These are phyloP conservation scores for Paspalum notatum DNA, from an alignment of 176 grass and related monocot species.

Conservation along the genomic window DNA sequence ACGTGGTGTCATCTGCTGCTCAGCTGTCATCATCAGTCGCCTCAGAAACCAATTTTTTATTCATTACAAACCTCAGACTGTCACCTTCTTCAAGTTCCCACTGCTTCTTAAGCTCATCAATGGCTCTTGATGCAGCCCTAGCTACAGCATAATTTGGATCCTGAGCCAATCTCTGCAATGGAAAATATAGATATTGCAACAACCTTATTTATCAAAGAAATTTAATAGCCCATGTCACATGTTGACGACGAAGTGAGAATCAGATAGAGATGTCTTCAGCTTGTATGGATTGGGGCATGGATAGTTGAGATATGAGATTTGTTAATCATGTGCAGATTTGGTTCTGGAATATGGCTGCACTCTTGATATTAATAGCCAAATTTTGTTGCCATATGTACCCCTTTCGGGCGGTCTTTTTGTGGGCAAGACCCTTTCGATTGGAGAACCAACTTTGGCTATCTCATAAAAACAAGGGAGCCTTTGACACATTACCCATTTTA, in stretches of 20 bases:
- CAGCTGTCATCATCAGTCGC: conserved; percentile 34
- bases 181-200: conserved; percentile 20
- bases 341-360: not conserved
- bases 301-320: conserved; percentile 1
- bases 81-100: conserved; percentile 99
- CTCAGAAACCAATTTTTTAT: conserved; percentile 39
- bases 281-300: conserved; percentile 6
- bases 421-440: not conserved
- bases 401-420: not conserved
- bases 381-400: not conserved
- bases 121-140: conserved; percentile 73
- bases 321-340: not conserved
- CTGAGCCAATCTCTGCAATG: conserved; percentile 76
- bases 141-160: conserved; percentile 86
- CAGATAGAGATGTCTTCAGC: not conserved
- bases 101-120: conserved; percentile 82
- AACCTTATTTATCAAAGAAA: conserved; percentile 2
- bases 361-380: not conserved
- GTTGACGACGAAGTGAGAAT: conserved; percentile 1
- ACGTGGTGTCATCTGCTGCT: conserved; percentile 23
- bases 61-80: conserved; percentile 84
- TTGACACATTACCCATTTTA: not conserved
- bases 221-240: not conserved
- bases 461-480: not conserved
- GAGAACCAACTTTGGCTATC: not conserved